Evolutionary conservation across 352 stramenopile genomes (phyloP), one percentile per base, ranked within the genome.

Genomic region (Phytopythium chamaehyphon): DNA sequence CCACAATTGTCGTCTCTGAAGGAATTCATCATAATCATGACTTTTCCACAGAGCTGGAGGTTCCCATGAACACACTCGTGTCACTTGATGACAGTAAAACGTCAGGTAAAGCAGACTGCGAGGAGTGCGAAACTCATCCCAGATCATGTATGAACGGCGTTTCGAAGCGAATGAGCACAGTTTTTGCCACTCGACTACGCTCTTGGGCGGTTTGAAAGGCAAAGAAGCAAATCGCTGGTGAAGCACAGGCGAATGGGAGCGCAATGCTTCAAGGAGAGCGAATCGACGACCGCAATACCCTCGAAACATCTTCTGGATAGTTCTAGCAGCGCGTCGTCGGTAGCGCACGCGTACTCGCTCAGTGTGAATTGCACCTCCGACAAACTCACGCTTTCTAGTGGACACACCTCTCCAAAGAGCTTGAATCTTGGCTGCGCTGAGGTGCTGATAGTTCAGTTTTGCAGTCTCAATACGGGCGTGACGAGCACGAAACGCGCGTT

Each of bases 81-180:
- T 95, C 35, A 86, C 63, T 11, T 75, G 66, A 38, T 95, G 77
- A 47, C 70, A 79, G 55, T 93, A 95, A 40, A 95, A 93, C 8
- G 59, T 59, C 5, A 90, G 70, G 4, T 64, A 55, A 4, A 69
- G 69, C 33, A 86, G 85, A 14, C 75, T 69, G 18, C 42, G 19
- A 5, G 46, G 61, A 0, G 76, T 59, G 35, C 84, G 63, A 57
- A 92, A 72, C 46, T 91, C 83, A 44, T 92, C 71, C 83, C 83
- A 95, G 6, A 89, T 73, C 39, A 84, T 73, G 61, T 75, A 91
- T 5, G 57, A 78, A 8, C 67, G 60, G 19, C 65, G 26, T n/a
- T 69, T 24, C 0, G 39, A 40, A 3, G 77, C 67, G 15, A 66
- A 60, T 6, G 52, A 46, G 8, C 71, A 52, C 2, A 70, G 54